These are phyloP conservation scores for Nematodospora valgi DNA, from an alignment of 805 yeast species.

Conservation along the genomic window DNA sequence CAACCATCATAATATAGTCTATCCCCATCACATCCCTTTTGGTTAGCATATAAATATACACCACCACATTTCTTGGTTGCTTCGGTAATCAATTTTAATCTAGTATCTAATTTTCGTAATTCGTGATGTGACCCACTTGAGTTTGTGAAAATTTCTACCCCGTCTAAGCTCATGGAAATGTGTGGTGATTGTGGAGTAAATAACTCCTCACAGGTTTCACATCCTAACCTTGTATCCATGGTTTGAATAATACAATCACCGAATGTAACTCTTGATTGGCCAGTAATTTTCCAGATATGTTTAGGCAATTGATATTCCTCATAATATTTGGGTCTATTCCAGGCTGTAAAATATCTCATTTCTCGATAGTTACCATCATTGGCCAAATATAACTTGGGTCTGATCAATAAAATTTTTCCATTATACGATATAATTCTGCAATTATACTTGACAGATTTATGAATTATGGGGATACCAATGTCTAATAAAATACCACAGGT, in stretches of 20 bases:
- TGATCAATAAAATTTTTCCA: slow-evolving; percentile 74
- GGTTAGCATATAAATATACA: slow-evolving; percentile 87
- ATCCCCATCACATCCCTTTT: slow-evolving; percentile 98
- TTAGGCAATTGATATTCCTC: slow-evolving; percentile 76
- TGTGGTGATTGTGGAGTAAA: slow-evolving; percentile 97
- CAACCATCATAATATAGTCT: slow-evolving; percentile 96
- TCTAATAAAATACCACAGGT: slow-evolving; percentile 80
- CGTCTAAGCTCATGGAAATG: slow-evolving; percentile 86
- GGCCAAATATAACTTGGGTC: slow-evolving; percentile 92
- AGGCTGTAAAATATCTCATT: slow-evolving; percentile 95
- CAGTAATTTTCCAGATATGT: slow-evolving; percentile 58
- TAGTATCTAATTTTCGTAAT: slow-evolving; percentile 79
- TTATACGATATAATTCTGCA: slow-evolving; percentile 83
- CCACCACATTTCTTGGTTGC: slow-evolving; percentile 98
- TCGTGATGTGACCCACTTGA: slow-evolving; percentile 99
- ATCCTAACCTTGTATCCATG: slow-evolving; percentile 86
- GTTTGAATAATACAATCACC: slow-evolving; percentile 92
- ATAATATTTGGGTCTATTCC: slow-evolving; percentile 75
- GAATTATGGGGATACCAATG: slow-evolving; percentile 91
- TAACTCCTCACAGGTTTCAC: slow-evolving; percentile 96
- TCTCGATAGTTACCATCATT: slow-evolving; percentile 98
- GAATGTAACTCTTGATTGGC: slow-evolving; percentile 65
- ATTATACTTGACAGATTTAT: slow-evolving; percentile 84
- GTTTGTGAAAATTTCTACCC: slow-evolving; percentile 95
- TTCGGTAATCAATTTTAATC: slow-evolving; percentile 80